Conservation (phyloP, 1,284 basidiomycete genomes). For the Malassezia nana region DNA sequence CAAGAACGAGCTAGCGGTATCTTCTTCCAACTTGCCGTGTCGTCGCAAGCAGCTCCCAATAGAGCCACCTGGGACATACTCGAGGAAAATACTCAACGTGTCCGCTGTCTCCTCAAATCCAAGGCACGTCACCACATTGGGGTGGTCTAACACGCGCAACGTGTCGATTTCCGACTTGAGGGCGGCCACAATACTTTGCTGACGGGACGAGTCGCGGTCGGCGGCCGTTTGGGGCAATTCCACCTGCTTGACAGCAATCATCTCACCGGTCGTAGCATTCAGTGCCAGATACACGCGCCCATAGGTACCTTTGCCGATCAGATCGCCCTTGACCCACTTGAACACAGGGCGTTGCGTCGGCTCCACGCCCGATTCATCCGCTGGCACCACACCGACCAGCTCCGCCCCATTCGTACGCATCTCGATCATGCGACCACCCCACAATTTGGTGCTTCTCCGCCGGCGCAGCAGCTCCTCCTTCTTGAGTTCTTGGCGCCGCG, state of each 20-base stretch:
- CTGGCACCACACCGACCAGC: conserved; percentile 24
- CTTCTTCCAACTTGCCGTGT: conserved; percentile 83
- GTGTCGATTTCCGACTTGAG: conserved; percentile 85
- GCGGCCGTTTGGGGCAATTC: conserved; percentile 81
- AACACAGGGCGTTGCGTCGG: conserved; percentile 56
- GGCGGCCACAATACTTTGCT: conserved; percentile 76
- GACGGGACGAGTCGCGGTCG: conserved; percentile 77
- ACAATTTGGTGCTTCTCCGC: conserved; percentile 84
- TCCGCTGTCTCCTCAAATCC: conserved; percentile 77
- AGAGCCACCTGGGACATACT: conserved; percentile 72
- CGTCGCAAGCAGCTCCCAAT: conserved; percentile 84
- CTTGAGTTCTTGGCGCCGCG: conserved; percentile 50
- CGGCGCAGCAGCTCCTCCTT: conserved; percentile 54
- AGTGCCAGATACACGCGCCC: conserved; percentile 90
- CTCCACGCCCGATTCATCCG: conserved; percentile 11
- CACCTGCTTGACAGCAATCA: conserved; percentile 99
- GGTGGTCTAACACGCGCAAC: conserved; percentile 89
- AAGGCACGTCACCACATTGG: conserved; percentile 92
- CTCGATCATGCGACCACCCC: conserved; percentile 87
- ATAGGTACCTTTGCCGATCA: conserved; percentile 93
- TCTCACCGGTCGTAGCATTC: conserved; percentile 95
- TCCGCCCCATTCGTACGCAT: conserved; percentile 56
- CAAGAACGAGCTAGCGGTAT: conserved; percentile 85
- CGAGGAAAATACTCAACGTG: conserved; percentile 89
- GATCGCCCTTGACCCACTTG: conserved; percentile 95